Conservation (phyloP, 495 filamentous ascomycete genomes). For the Amorphotheca resinae region DNA sequence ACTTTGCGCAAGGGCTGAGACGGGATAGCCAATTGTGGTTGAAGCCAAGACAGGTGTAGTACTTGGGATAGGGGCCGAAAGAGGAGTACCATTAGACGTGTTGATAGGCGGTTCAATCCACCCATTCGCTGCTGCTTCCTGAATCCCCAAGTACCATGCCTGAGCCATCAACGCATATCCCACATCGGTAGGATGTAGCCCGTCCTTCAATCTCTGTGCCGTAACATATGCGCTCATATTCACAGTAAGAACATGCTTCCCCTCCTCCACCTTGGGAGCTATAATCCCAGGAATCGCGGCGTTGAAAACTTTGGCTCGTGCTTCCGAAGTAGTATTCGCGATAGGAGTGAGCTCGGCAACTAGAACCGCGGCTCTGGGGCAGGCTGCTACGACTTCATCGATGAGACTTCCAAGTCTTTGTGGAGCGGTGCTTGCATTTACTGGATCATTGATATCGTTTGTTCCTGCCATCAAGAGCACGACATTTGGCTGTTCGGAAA, state of each 20-base stretch:
- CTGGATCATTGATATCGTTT: slow-evolving; percentile 22
- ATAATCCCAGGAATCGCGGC: slow-evolving; percentile 21
- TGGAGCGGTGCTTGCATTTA: slow-evolving; percentile 21
- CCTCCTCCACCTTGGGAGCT: slow-evolving; percentile 15
- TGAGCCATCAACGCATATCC: slow-evolving; percentile 34
- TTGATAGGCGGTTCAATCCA: slow-evolving; percentile 22
- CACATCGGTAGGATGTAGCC: slow-evolving; percentile 30
- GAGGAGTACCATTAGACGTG: too few species aligned
- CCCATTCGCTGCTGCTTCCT: slow-evolving; percentile 24
- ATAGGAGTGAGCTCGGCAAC: slow-evolving; percentile 26
- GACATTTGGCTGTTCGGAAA: slow-evolving; percentile 21
- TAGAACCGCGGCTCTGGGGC: slow-evolving; percentile 26
- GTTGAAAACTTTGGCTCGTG: slow-evolving; percentile 21
- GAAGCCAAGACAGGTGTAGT: neutral
- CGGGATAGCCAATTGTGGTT: too few species aligned
- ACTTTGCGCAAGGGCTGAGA: neutral
- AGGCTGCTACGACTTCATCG: slow-evolving; percentile 22
- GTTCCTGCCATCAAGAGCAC: slow-evolving; percentile 23
- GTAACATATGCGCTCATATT: slow-evolving; percentile 22
- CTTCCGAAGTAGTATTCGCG: slow-evolving; percentile 19
- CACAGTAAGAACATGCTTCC: slow-evolving; percentile 20
- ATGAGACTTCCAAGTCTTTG: slow-evolving; percentile 24
- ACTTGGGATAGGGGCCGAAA: neutral
- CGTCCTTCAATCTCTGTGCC: slow-evolving; percentile 20
- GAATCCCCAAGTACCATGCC: slow-evolving; percentile 30